Conservation (phyloP, 352 stramenopile species). For the Pythium monospermum region DNA sequence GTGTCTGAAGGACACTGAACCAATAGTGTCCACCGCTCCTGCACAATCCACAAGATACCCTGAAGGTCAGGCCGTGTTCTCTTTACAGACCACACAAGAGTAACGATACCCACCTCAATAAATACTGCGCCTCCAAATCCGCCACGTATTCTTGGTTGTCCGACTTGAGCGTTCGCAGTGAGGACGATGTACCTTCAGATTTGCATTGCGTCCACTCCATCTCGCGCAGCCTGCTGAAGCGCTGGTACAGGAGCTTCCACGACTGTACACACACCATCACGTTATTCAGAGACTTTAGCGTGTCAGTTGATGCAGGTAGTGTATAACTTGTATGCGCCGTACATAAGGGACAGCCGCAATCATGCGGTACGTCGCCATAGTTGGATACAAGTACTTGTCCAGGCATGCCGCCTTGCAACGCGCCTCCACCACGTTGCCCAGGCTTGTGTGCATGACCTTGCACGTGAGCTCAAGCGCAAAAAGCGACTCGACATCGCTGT, state of each 20-base stretch:
- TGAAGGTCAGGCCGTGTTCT: no score
- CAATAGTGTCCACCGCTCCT: conserved; percentile 73
- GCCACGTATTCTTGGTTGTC: conserved; percentile 67
- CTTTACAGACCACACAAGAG: no score
- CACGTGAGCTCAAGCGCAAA: conserved; percentile 32
- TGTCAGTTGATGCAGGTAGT: background rate
- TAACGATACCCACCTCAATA: conserved; percentile 36
- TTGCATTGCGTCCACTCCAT: conserved; percentile 41
- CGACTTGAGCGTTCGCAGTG: conserved; percentile 50
- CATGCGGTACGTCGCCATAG: conserved; percentile 62
- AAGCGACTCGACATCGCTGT: conserved; percentile 36
- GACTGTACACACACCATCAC: conserved; percentile 21
- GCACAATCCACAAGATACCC: no score
- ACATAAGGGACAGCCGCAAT: conserved; percentile 44
- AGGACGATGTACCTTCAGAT: conserved; percentile 40
- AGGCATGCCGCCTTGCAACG: conserved; percentile 71
- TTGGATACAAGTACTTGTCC: conserved; percentile 46
- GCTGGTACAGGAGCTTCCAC: conserved; percentile 54
- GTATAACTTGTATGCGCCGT: background rate
- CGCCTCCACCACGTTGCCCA: conserved; percentile 12
- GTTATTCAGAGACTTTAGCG: background rate
- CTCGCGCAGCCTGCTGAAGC: conserved; percentile 32
- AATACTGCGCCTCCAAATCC: conserved; percentile 31
- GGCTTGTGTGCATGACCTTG: conserved; percentile 7
- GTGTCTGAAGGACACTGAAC: conserved; percentile 59